Evolutionary conservation across 371 early-diverging fungal genomes (phyloP), one percentile per base, ranked within the genome.

Genomic region (Encephalitozoon intestinalis): DNA sequence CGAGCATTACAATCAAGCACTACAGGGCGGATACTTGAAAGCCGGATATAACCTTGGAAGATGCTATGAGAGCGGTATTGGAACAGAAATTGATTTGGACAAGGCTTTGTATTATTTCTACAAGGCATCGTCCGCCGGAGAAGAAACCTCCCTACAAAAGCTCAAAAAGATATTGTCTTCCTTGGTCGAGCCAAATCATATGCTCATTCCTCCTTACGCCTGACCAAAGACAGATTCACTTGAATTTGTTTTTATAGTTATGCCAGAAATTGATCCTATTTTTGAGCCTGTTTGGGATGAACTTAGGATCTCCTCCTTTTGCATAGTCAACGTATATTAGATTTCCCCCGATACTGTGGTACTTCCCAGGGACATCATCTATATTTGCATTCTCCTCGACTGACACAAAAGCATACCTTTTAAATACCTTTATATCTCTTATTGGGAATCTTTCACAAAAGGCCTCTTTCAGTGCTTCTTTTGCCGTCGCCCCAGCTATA

Each of bases 31-130:
- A 23, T 53, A 77, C 53, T 52, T 11, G 15, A 58, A 54, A 21
- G 26, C 77, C 7, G 25, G 41, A 11, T 77, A 71, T 49, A 64
- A 66, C 30, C 34, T 77, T 26, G 77, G 72, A 11, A 71, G 71
- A 15, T 66, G 64, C 49, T 72, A 53, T 39, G 77, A 77, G 43
- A 52, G 18, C 15, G 77, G 77, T 21, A 67, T 65, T 8, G 77
- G 77, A 25, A 26, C 26, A n/a, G 23, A 3, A 34, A 30, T 49
- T 15, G 58, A 70, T 44, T 21, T 71, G 5, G 73, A 72, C 41
- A 66, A 53, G 15, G 54, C 72, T 4, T 53, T 77, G 7, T 39
- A 53, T 11, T 65, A 54, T 43, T 77, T 71, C n/a, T 77, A 77
- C 34, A 63, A 41, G 49, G 71, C 72, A 63, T 66, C 63, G 6